These are phyloP conservation scores for Ophiostoma tasmaniense DNA, from an alignment of 2,329 filamentous ascomycete genomes.

Conservation along the genomic window DNA sequence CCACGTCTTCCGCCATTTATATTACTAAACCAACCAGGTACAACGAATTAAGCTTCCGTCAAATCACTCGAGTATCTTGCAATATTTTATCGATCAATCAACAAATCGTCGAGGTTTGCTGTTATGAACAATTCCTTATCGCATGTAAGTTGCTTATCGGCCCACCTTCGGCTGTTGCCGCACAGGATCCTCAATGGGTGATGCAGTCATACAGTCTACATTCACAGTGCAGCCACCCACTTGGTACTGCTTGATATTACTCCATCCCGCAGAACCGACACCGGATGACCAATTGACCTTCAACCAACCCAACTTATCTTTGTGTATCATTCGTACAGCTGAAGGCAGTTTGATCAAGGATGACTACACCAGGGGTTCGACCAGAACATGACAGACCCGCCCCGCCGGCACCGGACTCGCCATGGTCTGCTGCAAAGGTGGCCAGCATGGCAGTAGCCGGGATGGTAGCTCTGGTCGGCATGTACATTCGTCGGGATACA, in stretches of 20 bases:
- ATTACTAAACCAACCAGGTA: background rate
- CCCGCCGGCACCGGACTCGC: background rate
- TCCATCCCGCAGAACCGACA: background rate
- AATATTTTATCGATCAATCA: background rate
- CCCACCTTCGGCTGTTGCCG: background rate
- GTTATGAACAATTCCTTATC: background rate
- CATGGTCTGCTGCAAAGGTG: constrained; percentile 1
- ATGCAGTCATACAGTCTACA: background rate
- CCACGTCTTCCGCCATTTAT: background rate
- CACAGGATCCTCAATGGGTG: background rate
- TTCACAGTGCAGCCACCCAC: background rate
- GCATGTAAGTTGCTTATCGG: constrained; percentile 10
- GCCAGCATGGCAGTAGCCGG: constrained; percentile 5
- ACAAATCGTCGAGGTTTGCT: background rate
- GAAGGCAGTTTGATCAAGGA: background rate
- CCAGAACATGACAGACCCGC: background rate
- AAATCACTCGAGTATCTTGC: background rate
- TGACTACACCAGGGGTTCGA: background rate
- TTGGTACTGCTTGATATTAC: background rate
- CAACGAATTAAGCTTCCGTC: background rate
- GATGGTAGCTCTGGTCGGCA: background rate
- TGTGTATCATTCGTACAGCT: background rate
- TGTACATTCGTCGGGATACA: background rate
- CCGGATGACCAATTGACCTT: background rate
- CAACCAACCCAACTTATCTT: no score